Evolutionary conservation across 495 filamentous ascomycete genomes (phyloP), one percentile per base, ranked within the genome.

Genomic region (Talaromyces nanjingensis): DNA sequence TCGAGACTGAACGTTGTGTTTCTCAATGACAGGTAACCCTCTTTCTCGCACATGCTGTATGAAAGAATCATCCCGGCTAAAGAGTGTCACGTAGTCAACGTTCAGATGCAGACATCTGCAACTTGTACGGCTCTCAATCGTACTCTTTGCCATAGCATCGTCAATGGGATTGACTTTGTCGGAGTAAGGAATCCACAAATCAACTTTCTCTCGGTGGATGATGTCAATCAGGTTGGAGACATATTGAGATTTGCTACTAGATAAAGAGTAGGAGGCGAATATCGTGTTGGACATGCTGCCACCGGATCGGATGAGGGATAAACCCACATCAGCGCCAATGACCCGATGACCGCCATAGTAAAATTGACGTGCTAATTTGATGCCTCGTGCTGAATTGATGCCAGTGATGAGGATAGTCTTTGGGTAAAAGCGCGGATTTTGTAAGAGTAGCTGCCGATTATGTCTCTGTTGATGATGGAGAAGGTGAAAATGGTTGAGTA

Each of bases 121-220:
- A 4, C 63, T 57, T 0, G 85, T 87, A 22, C 79, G 71, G 12
- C 71, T 72, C 66, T 90, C 86, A 22, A 92, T 76, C 1, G 76
- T 73, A 56, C 87, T 80, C 65, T 86, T 87, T 3, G 87, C 87
- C 22, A 80, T 69, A 0, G 82, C 88, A 71, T 92, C 89, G 67
- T 88, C 84, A 7, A 86, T 5, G 83, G 82, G 2, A 77, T 80
- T 16, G 80, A 77, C 25, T 11, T 7, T 85, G 83, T 8, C 82
- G 0, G 88, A 89, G 66, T 87, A 91, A 49, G 82, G 85, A 14
- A 93, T 82, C 90, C 90, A 93, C 0, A 92, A 66, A 61, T 91
- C 84, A 18, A 90, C 80, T 0, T 81, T 79, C 61, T 92, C 87
- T 7, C 76, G 71, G 29, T 80, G 71, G 34, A 92, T 76, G 16